Base-by-base conservation (phyloP, 2,329 filamentous ascomycete species). In the Verticillium nubilum region DNA sequence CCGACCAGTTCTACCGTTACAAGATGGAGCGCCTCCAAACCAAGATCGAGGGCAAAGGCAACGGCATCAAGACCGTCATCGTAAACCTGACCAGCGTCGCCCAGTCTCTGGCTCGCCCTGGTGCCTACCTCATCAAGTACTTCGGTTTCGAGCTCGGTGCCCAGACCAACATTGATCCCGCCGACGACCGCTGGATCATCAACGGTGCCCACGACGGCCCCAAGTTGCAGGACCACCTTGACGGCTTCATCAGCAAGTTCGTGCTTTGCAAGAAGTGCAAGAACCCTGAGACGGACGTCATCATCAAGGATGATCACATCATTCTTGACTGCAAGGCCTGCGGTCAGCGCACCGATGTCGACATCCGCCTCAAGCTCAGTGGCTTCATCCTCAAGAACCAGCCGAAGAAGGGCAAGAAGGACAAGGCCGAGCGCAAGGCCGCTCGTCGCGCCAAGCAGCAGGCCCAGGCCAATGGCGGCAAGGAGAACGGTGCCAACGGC, bases 241-340 rank as follows among this genome's bases (percentile, higher is more conserved):
- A 98, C 75, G 93, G 93, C 69, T 99, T 99, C 85, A 99, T 99
- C 80, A 85, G 88, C 82, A 97, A 92, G 80, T 99, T 98, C 68
- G 95, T 99, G 70, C 92, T 99, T 65, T 99, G 95, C 90, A 96
- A 96, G 82, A 94, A 96, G 76, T 99, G 95, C 89, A 97, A 97
- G 87, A 99, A 99, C 77, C 95, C 95, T 35, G 95, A 99, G 83
- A 99, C 95, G 66, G 93, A 96, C 66, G 89, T 98, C 72, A 86
- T 90, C 72, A 92, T 98, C 83, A 97, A 97, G 79, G 93, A 97
- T 70, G 91, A 90, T 59, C 87, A 85, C 73, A 98, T 99, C 75
- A 78, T 91, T 64, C 87, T 98, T 67, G 95, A 99, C 79, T 99
- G 95, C 89, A 99, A 99, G 81, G 95, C 95, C 64, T 99, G 95